phyloP scores from a whole-genome alignment of 768 basidiomycete species.

The Tulasnella sp. region DNA sequence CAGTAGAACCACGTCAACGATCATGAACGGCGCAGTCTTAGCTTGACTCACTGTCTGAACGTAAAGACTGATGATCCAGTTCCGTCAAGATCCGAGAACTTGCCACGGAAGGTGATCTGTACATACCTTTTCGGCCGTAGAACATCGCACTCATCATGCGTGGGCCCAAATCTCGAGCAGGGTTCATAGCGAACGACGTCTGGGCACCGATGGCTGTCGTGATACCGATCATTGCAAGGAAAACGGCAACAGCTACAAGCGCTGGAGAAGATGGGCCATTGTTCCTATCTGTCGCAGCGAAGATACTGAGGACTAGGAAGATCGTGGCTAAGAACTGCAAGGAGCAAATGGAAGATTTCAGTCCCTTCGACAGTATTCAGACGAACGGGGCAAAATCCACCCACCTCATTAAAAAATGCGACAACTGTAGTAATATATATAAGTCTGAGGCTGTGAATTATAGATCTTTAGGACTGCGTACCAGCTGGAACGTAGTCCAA shows the following conservation, averaged over 20 bases:
- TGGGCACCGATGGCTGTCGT: constrained; percentile 58
- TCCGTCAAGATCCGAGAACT: background rate
- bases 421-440: constrained; percentile 36
- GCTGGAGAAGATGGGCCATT: constrained; percentile 51
- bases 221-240: constrained; percentile 58
- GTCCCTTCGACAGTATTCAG: background rate
- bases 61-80: background rate
- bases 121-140: constrained; percentile 50
- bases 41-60: background rate
- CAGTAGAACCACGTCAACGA: background rate
- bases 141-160: constrained; percentile 59
- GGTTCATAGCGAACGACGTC: constrained; percentile 65
- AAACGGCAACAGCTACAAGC: constrained; percentile 54
- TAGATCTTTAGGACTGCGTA: constrained; percentile 34
- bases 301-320: constrained; percentile 53
- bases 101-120: background rate
- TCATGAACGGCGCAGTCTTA: background rate
- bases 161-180: constrained; percentile 70
- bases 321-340: constrained; percentile 54
- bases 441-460: background rate
- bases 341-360: background rate
- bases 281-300: constrained; percentile 52
- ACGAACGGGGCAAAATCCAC: background rate
- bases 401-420: constrained; percentile 42
- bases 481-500: constrained; percentile 35